Evolutionary conservation across 352 stramenopile genomes (phyloP).

Genomic region (Phytophthora uliginosa): DNA sequence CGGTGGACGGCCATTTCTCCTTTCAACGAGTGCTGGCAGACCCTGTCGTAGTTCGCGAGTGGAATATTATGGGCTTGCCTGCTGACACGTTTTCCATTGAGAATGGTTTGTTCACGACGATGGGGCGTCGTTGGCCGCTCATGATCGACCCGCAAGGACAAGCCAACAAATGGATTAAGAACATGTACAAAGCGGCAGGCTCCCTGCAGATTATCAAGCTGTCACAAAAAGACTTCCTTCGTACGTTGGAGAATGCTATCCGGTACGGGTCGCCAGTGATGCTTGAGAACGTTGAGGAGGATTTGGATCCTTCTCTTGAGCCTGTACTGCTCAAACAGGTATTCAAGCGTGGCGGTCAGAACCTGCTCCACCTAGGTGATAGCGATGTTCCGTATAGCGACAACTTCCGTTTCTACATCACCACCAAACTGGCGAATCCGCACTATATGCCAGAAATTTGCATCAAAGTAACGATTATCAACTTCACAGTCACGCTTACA

Average conservation of each 20-base stretch:
- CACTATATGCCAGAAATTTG: constrained; percentile 97
- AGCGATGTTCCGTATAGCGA: constrained; percentile 94
- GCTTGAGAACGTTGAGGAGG: constrained; percentile 96
- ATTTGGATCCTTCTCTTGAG: constrained; percentile 94
- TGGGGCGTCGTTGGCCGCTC: constrained; percentile 92
- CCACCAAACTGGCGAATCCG: constrained; percentile 95
- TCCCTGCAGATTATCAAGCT: constrained; percentile 95
- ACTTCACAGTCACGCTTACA: constrained; percentile 95
- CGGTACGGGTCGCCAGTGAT: constrained; percentile 93
- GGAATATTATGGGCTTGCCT: constrained; percentile 94
- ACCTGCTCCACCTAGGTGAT: constrained; percentile 92
- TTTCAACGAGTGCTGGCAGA: constrained; percentile 88
- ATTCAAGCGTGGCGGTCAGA: constrained; percentile 94
- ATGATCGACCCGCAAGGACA: constrained; percentile 97
- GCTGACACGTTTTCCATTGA: constrained; percentile 95
- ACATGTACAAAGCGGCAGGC: constrained; percentile 88
- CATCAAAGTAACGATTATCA: constrained; percentile 96
- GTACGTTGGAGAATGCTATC: constrained; percentile 94
- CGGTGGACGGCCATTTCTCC: constrained; percentile 88
- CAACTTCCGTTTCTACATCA: constrained; percentile 96
- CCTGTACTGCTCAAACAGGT: constrained; percentile 95
- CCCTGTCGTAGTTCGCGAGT: constrained; percentile 91
- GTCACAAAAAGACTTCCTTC: constrained; percentile 92
- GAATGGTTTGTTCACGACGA: constrained; percentile 94
- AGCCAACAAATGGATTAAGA: constrained; percentile 96